Evolutionary conservation across 1,139 yeast species (phyloP).

Genomic region (Candida anutae): DNA sequence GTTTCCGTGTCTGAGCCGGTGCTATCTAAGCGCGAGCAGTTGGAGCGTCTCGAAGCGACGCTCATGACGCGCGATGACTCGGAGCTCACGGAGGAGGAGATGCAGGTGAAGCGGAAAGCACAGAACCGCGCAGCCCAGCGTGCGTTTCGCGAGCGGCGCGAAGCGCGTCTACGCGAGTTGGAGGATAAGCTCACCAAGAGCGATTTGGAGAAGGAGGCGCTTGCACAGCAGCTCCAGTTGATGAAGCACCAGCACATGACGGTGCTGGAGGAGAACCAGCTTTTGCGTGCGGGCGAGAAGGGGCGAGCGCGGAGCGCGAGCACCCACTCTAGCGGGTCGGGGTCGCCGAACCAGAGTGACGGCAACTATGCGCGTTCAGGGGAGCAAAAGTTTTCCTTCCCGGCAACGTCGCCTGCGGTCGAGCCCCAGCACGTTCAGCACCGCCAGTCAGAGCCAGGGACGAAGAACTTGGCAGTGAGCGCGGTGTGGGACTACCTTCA

Average conservation of each 20-base stretch:
- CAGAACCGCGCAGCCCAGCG: conserved; percentile 88
- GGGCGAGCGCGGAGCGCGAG: neutral
- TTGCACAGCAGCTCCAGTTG: conserved; percentile 47
- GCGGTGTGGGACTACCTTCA: conserved; percentile 78
- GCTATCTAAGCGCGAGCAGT: conserved; percentile 20
- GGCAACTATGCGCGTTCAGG: too few species aligned
- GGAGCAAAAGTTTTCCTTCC: conserved; percentile 6
- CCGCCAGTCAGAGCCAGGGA: too few species aligned
- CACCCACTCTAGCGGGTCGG: too few species aligned
- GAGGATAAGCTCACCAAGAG: conserved; percentile 52
- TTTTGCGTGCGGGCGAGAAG: conserved; percentile 17
- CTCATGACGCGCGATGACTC: conserved; percentile 34
- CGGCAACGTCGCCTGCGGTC: conserved; percentile 19
- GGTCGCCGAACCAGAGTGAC: neutral
- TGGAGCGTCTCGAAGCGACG: conserved; percentile 32
- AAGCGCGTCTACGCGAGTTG: conserved; percentile 61
- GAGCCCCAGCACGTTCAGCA: conserved; percentile 28
- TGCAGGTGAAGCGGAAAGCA: conserved; percentile 56
- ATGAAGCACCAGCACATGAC: conserved; percentile 47
- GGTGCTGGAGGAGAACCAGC: conserved; percentile 53
- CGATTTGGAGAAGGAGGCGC: conserved; percentile 48
- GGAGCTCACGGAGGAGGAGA: conserved; percentile 40
- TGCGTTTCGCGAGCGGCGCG: conserved; percentile 83
- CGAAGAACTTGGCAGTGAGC: conserved; percentile 56
- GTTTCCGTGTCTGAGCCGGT: too few species aligned